phyloP scores from a whole-genome alignment of 2,329 filamentous ascomycete genomes.

The Phoma sp. region DNA sequence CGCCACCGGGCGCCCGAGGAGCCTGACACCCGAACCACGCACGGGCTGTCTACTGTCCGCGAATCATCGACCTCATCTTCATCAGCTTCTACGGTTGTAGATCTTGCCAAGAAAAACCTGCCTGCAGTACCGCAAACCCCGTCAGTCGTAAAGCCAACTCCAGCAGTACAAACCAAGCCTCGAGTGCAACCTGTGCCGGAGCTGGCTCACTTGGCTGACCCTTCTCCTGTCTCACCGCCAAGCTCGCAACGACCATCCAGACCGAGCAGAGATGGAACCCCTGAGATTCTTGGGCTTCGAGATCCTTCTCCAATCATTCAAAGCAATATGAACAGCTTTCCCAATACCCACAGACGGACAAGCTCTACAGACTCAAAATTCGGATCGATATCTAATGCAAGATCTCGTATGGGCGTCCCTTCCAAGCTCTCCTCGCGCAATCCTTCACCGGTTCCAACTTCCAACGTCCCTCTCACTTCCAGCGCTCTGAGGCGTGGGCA shows the following conservation, averaged over 20 bases:
- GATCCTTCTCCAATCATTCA: constrained; percentile 61
- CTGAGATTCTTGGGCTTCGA: constrained; percentile 52
- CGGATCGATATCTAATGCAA: constrained; percentile 23
- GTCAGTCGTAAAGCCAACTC: constrained; percentile 15
- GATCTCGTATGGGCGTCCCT: constrained; percentile 34
- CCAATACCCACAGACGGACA: constrained; percentile 58
- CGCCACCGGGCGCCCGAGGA: constrained; percentile 63
- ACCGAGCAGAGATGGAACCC: constrained; percentile 55
- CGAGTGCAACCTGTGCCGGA: constrained; percentile 45
- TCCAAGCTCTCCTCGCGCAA: constrained; percentile 46
- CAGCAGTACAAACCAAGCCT: constrained; percentile 15
- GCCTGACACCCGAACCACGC: constrained; percentile 56
- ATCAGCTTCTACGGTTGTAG: constrained; percentile 70
- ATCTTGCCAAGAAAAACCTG: constrained; percentile 37
- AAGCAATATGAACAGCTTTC: constrained; percentile 60
- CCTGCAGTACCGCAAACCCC: constrained; percentile 62
- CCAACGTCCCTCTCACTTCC: constrained; percentile 31
- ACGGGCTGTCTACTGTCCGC: constrained; percentile 68
- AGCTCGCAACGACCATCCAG: constrained; percentile 55
- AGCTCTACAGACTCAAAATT: constrained; percentile 55
- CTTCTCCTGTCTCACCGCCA: constrained; percentile 56
- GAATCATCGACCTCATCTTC: constrained; percentile 77
- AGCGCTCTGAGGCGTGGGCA: constrained; percentile 39
- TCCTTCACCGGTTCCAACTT: constrained; percentile 48
- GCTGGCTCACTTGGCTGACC: constrained; percentile 66